Evolutionary conservation across 305 asterid species (phyloP).

Genomic region (Fraxinus platypoda): DNA sequence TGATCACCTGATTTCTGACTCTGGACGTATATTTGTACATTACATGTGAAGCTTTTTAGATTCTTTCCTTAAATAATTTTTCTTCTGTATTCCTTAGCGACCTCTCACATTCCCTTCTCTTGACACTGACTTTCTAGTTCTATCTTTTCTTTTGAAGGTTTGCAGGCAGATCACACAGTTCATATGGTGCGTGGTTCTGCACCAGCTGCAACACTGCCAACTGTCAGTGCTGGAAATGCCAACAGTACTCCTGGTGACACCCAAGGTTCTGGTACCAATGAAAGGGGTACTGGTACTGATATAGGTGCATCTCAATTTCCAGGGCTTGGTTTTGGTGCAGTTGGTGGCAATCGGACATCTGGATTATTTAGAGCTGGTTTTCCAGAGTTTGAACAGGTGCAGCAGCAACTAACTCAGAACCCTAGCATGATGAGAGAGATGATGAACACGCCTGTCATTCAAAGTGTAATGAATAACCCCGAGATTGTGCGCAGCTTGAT

Average conservation of each 20-base stretch:
- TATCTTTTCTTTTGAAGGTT: conserved; percentile 30
- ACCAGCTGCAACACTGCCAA: conserved; percentile 47
- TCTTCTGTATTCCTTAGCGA: neutral
- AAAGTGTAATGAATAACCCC: conserved; percentile 62
- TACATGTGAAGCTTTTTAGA: too few relatives aligned
- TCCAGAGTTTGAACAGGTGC: conserved; percentile 65
- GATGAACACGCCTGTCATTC: conserved; percentile 62
- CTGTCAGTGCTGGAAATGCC: conserved; percentile 37
- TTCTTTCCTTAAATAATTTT: neutral
- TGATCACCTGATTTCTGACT: too few relatives aligned
- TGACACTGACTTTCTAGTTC: neutral
- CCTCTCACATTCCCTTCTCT: conserved; percentile 4
- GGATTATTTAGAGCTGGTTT: conserved; percentile 61
- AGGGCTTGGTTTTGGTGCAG: conserved; percentile 48
- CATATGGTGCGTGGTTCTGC: conserved; percentile 50
- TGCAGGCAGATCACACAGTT: conserved; percentile 59
- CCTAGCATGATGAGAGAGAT: conserved; percentile 69
- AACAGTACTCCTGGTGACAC: conserved; percentile 31
- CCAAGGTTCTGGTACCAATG: conserved; percentile 37
- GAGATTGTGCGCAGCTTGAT: conserved; percentile 65
- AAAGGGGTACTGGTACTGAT: conserved; percentile 34
- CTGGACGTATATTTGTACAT: too few relatives aligned
- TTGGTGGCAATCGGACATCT: conserved; percentile 31
- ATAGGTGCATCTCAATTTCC: conserved; percentile 48
- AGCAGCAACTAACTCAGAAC: conserved; percentile 63